Percentiles rank a stretch among this genome's conserved stretches.
Conservation (phyloP, 768 basidiomycete species). For the Leccinum obscurum region DNA sequence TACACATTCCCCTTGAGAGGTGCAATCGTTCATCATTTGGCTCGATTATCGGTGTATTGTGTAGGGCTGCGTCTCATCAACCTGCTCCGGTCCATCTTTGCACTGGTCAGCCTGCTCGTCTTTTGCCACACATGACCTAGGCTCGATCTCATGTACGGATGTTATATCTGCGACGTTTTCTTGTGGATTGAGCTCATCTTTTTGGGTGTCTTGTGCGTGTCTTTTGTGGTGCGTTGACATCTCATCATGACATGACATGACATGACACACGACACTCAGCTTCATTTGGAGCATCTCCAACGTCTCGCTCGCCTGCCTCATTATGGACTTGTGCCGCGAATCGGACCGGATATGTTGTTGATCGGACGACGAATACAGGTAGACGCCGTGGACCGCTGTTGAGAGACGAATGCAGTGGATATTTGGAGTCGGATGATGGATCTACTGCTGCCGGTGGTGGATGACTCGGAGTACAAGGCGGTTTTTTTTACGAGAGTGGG, state of each 20-base stretch:
- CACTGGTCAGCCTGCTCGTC: slow-evolving; percentile 21
- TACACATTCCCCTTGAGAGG: not conserved
- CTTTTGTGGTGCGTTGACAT: not conserved
- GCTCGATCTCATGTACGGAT: not conserved
- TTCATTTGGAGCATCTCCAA: slow-evolving; percentile 39
- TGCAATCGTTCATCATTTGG: not conserved
- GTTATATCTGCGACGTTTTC: not conserved
- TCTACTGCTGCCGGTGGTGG: not conserved
- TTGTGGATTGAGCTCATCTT: slow-evolving; percentile 20
- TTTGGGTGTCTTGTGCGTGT: slow-evolving; percentile 25
- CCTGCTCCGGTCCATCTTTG: slow-evolving; percentile 19
- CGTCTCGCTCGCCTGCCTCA: slow-evolving; percentile 33
- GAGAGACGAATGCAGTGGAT: not conserved
- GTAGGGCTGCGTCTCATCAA: slow-evolving; percentile 28
- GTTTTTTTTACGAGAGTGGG: not conserved
- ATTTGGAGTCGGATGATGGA: not conserved
- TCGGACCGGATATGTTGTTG: not conserved
- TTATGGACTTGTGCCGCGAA: slow-evolving; percentile 34
- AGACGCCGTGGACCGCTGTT: slow-evolving; percentile 1
- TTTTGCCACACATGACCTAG: not conserved
- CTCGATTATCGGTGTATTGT: not conserved
- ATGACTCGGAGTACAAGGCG: not conserved
- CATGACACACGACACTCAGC: slow-evolving; percentile 20
- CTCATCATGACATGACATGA: not conserved
- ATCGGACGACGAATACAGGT: not conserved